phyloP scores from a whole-genome alignment of 176 grass and related monocot species.

The Raddia distichophylla region DNA sequence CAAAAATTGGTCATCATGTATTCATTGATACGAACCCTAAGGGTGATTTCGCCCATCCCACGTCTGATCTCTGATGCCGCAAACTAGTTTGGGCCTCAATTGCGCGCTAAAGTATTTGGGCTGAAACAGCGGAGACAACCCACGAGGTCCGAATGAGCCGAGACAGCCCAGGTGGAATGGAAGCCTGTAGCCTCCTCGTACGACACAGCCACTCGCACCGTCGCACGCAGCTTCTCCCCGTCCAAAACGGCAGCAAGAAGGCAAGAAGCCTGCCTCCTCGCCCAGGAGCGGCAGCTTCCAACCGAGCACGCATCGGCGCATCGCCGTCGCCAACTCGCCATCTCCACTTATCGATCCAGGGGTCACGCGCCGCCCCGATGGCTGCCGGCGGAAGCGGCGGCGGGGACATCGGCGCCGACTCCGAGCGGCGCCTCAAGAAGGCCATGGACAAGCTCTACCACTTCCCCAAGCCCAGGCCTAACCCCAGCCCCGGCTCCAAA shows the following conservation, averaged over 20 bases:
- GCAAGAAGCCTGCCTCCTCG: neutral
- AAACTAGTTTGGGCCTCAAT: too few relatives aligned
- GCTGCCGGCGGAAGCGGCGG: conserved; percentile 39
- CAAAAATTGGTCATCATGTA: too few relatives aligned
- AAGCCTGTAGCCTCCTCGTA: too few relatives aligned
- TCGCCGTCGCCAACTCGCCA: conserved; percentile 21
- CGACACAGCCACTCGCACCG: too few relatives aligned
- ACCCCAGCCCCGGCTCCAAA: conserved; percentile 45
- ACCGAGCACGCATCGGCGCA: conserved; percentile 23
- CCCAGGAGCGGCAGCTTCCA: conserved; percentile 12
- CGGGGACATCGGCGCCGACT: conserved; percentile 53
- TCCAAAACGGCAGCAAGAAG: conserved; percentile 1
- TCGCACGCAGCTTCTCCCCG: neutral
- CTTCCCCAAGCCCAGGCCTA: conserved; percentile 64
- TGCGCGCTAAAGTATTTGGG: too few relatives aligned
- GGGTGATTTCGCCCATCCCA: too few relatives aligned
- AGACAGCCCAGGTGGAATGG: too few relatives aligned
- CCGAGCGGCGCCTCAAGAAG: conserved; percentile 86
- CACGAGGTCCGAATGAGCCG: too few relatives aligned
- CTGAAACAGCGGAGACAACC: too few relatives aligned
- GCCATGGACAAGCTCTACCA: conserved; percentile 96
- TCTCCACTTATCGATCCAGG: conserved; percentile 20
- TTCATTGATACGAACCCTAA: too few relatives aligned
- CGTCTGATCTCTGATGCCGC: too few relatives aligned
- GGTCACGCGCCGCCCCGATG: conserved; percentile 37